phyloP scores from a whole-genome alignment of 495 filamentous ascomycete species.

The Trichoderma parareesei region DNA sequence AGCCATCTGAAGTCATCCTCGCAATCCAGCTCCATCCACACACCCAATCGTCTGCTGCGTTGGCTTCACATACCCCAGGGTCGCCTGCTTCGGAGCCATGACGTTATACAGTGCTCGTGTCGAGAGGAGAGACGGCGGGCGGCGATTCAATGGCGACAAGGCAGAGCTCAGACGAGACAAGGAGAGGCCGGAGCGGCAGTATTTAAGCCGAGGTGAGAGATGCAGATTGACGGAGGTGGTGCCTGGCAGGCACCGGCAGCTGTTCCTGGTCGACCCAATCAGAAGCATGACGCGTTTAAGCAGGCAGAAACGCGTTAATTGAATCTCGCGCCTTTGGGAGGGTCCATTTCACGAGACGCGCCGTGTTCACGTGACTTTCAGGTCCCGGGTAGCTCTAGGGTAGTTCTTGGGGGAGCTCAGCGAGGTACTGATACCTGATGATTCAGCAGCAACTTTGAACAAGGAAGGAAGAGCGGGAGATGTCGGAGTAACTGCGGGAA shows the following conservation, averaged over 20 bases:
- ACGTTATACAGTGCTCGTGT: conserved; percentile 1
- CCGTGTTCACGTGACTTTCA: not conserved
- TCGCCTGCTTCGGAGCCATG: conserved; percentile 70
- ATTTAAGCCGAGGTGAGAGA: not conserved
- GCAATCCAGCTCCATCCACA: conserved; percentile 31
- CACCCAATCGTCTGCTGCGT: conserved; percentile 79
- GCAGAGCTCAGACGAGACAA: not conserved
- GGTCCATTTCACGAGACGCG: not conserved
- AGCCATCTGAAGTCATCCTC: not conserved
- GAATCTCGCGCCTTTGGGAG: not conserved
- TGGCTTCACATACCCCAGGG: conserved; percentile 83
- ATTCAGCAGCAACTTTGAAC: not conserved
- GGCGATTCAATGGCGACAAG: not conserved
- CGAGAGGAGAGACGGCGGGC: not conserved
- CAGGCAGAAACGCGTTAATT: conserved; percentile 2
- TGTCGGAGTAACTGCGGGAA: not conserved
- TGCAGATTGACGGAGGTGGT: not conserved
- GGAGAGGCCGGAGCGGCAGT: not conserved
- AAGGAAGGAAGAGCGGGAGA: not conserved
- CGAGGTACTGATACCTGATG: too few relatives aligned
- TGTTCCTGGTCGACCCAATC: not conserved
- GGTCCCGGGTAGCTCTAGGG: not conserved
- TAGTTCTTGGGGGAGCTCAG: not conserved
- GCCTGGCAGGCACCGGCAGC: conserved; percentile 5
- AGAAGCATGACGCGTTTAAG: not conserved